A percentile compares a stretch with the other conserved stretches of the same genome.
Conservation (phyloP, 306 rosid species). For the Acacia acuminata region DNA sequence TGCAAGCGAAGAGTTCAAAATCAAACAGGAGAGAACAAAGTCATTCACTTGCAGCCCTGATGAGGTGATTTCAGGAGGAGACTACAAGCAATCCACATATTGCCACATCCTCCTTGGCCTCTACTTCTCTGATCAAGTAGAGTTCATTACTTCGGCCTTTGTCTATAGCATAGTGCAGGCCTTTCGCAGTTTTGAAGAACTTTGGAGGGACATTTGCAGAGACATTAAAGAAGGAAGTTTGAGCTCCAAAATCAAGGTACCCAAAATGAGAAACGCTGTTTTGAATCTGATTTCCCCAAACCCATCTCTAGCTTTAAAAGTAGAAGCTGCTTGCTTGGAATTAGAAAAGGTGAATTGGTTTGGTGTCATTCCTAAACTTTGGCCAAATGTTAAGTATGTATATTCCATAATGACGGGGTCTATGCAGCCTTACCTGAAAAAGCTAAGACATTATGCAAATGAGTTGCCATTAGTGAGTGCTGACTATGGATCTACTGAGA, state of each 20-base stretch:
- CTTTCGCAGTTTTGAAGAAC: slow-evolving; percentile 58
- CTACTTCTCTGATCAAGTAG: slow-evolving; percentile 63
- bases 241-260: slow-evolving; percentile 45
- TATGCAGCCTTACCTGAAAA: slow-evolving; percentile 81
- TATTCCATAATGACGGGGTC: slow-evolving; percentile 95
- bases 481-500: slow-evolving; percentile 95
- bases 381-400: slow-evolving; percentile 87
- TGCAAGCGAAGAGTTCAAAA: slow-evolving; percentile 83
- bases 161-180: slow-evolving; percentile 82
- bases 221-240: slow-evolving; percentile 62
- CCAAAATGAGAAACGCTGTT: slow-evolving; percentile 54
- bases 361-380: slow-evolving; percentile 70
- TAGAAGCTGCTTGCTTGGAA: slow-evolving; percentile 52
- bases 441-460: slow-evolving; percentile 70
- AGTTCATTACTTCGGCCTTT: slow-evolving; percentile 81
- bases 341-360: slow-evolving; percentile 57
- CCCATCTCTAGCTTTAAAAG: slow-evolving; percentile 50
- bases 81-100: slow-evolving; percentile 75
- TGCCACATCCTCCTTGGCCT: slow-evolving; percentile 95
- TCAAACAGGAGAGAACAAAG: slow-evolving; percentile 72
- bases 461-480: slow-evolving; percentile 84
- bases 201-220: slow-evolving; percentile 61
- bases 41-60: slow-evolving; percentile 83
- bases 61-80: slow-evolving; percentile 81
- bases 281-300: slow-evolving; percentile 55